Percentiles rank a stretch among this genome's conserved stretches.
phyloP scores from a whole-genome alignment of 192 early-diverging fungal genomes.

The Haplosporangium gracile region DNA sequence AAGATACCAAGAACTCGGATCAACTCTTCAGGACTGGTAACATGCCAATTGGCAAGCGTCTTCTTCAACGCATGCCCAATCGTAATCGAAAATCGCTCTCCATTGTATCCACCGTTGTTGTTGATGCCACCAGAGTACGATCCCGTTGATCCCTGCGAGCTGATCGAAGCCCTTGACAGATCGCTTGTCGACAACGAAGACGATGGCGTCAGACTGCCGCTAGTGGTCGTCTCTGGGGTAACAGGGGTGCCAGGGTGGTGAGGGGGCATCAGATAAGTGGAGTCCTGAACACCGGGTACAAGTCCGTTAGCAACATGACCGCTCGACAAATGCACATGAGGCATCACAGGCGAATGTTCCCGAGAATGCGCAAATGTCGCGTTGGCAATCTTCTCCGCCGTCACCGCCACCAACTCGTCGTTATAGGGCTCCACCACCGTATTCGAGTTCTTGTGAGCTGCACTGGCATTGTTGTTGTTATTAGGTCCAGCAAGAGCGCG shows the following conservation, averaged over 20 bases:
- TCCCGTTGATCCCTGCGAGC: background rate
- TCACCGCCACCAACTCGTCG: conserved; percentile 33
- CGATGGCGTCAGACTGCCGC: background rate
- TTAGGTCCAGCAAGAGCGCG: conserved; percentile 64
- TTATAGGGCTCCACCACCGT: conserved; percentile 31
- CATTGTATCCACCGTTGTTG: background rate
- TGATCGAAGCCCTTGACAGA: conserved; percentile 12
- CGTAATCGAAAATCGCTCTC: conserved; percentile 63
- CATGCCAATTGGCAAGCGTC: conserved; percentile 89
- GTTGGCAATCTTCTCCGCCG: conserved; percentile 36
- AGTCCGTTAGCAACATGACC: background rate
- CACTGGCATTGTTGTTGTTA: conserved; percentile 17
- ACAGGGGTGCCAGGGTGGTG: conserved; percentile 16
- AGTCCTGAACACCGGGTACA: background rate
- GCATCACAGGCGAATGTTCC: conserved; percentile 16
- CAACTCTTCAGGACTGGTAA: conserved; percentile 74
- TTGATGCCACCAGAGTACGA: background rate
- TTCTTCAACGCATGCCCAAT: conserved; percentile 90
- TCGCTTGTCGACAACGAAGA: background rate
- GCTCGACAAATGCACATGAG: conserved; percentile 8
- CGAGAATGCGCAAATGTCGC: conserved; percentile 25
- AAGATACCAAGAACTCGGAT: conserved; percentile 62
- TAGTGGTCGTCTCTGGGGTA: conserved; percentile 49
- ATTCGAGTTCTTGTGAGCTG: background rate
- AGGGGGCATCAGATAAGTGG: background rate